A percentile compares a stretch with the other conserved stretches of the same genome.
These are phyloP conservation scores for Cucurbita ficifolia DNA, from an alignment of 306 rosid genomes.

Conservation along the genomic window DNA sequence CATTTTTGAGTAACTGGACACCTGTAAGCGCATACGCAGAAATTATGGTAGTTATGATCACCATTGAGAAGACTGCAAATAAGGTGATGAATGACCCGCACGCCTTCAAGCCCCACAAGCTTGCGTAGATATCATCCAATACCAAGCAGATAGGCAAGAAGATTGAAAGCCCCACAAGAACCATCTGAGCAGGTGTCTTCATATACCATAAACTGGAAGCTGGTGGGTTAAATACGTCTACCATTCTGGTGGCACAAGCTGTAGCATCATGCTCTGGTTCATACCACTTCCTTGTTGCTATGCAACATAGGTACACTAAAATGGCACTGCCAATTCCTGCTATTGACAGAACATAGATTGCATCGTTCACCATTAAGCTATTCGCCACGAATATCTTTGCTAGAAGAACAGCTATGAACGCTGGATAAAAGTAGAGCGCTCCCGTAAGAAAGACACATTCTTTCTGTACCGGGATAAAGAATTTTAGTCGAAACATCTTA, in stretches of 20 bases:
- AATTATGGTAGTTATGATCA: not conserved
- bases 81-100: conserved; percentile 12
- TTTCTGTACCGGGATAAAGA: conserved; percentile 2
- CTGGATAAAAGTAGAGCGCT: conserved; percentile 5
- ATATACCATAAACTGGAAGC: conserved; percentile 8
- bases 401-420: not conserved
- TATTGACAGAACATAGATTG: not conserved
- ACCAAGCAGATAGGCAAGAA: not conserved
- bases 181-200: conserved; percentile 12
- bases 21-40: not conserved
- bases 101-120: conserved; percentile 14
- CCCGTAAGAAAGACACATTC: conserved; percentile 14
- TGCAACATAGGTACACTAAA: not conserved
- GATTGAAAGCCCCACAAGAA: conserved; percentile 7
- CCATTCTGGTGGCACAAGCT: not conserved
- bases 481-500: not conserved
- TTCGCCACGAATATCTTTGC: not conserved
- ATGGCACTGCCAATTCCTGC: not conserved
- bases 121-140: conserved; percentile 20
- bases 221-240: not conserved
- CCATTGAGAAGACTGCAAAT: not conserved
- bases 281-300: not conserved
- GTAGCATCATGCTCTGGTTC: not conserved
- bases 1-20: not conserved
- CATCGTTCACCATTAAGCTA: not conserved